A percentile compares a stretch with the other conserved stretches of the same genome.
These are phyloP conservation scores for Eucalyptus paniculata DNA, from an alignment of 345 rosid genomes.

Conservation along the genomic window DNA sequence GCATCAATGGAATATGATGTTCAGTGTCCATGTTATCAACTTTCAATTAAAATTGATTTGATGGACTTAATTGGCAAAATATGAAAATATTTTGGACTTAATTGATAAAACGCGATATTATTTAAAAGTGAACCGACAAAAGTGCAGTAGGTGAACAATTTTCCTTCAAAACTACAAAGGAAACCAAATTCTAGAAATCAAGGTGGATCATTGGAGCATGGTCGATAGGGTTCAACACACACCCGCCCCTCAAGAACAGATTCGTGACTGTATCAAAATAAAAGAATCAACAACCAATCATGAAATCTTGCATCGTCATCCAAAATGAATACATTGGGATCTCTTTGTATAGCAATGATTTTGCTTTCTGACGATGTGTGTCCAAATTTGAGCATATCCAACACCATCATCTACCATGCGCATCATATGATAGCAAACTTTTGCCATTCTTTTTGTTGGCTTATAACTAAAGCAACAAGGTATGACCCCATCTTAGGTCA, in stretches of 20 bases:
- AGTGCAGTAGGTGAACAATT: background rate
- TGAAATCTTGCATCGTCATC: background rate
- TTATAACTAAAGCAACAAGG: background rate
- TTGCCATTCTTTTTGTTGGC: background rate
- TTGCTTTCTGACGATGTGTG: background rate
- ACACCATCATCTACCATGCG: background rate
- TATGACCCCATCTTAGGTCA: background rate
- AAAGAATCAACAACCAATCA: background rate
- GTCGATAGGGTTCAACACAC: background rate
- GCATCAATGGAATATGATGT: accelerated
- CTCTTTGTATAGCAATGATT: background rate
- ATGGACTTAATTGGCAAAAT: too few relatives aligned
- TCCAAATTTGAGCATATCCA: too few relatives aligned
- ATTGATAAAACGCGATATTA: background rate
- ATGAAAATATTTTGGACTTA: too few relatives aligned
- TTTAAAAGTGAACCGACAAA: too few relatives aligned
- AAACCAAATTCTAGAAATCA: background rate
- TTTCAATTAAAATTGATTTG: background rate
- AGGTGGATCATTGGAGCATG: background rate
- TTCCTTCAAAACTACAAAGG: background rate
- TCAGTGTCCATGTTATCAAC: accelerated
- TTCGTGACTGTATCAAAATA: background rate
- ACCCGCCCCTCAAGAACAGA: background rate
- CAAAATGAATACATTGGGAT: background rate
- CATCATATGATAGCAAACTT: background rate